Base-by-base conservation (phyloP, 2,329 filamentous ascomycete species). In the Xylariaceae sp. region DNA sequence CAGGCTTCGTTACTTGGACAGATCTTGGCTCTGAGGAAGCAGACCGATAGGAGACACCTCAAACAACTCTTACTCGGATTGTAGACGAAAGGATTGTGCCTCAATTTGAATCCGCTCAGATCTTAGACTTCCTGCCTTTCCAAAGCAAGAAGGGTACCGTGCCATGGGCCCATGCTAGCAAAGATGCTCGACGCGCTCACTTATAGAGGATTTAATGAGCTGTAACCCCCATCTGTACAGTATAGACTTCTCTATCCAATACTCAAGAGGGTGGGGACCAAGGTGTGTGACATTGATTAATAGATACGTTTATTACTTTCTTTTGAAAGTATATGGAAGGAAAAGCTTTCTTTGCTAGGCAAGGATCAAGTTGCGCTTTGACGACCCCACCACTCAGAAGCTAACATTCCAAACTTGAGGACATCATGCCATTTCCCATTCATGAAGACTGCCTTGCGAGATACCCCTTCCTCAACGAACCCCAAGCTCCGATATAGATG, bases 91-190 rank as follows among this genome's bases (percentile, higher is more conserved):
- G 36, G n/a, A 6, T 53, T 3, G 5, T 33, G 3, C 36, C 40
- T 12, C 5, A 17, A 6, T 22, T 57, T 5, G 22, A 7, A 10
- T 22, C 39, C 7, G 37, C 40, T 7, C 47, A 54, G n/a, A 25
- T 55, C 12, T 29, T 57, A 6, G 52, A 56, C 22, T 57, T 47
- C 19, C 23, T 57, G n/a, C 54, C 55, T 11, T 56, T 54, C 23
- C 27, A 55, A 19, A 35, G 47, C 32, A 47, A 40, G 19, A 32
- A 39, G 3, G 54, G 50, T 14, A 29, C 33, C 11, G 37, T 52
- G 6, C 50, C 54, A 3, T 57, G 55, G 55, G 25, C 6, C 5
- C 33, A 39, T n/a, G 17, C 42, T 10, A 21, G 37, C 23, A 22
- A 32, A 14, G 4, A 14, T 20, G 17, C 43, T 8, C 3, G n/a